These are phyloP conservation scores for Tetracladium marchalianum DNA, from an alignment of 495 filamentous ascomycete genomes.

Conservation along the genomic window DNA sequence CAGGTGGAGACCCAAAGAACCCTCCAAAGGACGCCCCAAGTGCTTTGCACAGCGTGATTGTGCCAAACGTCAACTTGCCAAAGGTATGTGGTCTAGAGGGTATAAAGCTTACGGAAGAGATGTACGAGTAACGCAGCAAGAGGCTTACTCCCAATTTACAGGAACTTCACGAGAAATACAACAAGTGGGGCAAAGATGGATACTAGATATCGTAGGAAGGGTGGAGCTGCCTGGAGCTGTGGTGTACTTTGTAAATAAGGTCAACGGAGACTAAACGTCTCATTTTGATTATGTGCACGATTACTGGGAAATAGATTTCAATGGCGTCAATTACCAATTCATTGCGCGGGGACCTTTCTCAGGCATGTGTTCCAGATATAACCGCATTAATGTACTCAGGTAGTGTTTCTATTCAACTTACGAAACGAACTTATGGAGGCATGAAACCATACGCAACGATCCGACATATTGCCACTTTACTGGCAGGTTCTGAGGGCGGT, in stretches of 20 bases:
- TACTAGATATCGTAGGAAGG: constrained; percentile 24
- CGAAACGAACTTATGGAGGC: too few relatives aligned
- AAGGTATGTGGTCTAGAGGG: constrained; percentile 48
- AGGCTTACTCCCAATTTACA: constrained; percentile 28
- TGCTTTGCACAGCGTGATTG: constrained; percentile 85
- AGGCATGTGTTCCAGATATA: background rate
- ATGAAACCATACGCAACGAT: too few relatives aligned
- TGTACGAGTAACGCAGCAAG: background rate
- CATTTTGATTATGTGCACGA: background rate
- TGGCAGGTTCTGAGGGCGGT: too few relatives aligned
- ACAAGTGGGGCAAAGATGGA: constrained; percentile 96
- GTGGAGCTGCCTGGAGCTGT: background rate
- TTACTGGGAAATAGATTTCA: background rate
- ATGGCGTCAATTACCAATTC: background rate
- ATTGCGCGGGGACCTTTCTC: background rate
- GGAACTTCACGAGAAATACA: constrained; percentile 88
- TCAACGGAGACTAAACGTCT: background rate
- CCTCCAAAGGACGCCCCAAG: constrained; percentile 82
- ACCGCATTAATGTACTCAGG: background rate
- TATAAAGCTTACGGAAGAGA: background rate
- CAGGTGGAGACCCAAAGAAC: constrained; percentile 63
- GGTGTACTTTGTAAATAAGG: constrained; percentile 11
- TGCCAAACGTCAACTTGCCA: constrained; percentile 86
- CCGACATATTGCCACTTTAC: too few relatives aligned
- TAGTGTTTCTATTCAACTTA: background rate